Base-by-base conservation (phyloP, 495 filamentous ascomycete genomes). In the Amorphotheca resinae region DNA sequence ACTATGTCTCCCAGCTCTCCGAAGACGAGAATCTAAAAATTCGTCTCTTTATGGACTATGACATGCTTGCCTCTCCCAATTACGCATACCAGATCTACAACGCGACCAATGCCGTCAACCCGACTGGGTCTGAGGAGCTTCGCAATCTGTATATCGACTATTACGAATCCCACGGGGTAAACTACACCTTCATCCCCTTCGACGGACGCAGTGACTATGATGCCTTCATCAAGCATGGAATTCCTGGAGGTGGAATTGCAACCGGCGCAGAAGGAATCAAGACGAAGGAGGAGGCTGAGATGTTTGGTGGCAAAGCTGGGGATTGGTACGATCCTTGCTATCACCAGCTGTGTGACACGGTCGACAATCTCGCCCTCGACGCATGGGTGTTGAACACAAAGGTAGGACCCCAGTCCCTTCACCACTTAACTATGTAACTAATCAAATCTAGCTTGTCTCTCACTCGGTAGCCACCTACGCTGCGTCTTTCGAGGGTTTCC, bases 231-330 rank as follows among this genome's bases (percentile, higher is more conserved):
- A 57, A 60, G 12, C 57, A 67, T 30, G 66, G 64, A 1, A 74
- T 73, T 33, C 71, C 72, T 9, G 69, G 61, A 7, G 71, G 72
- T 25, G 73, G 72, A 32, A 72, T 76, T 52, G 72, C 77, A 1
- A 74, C 84, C 31, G 82, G 73, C 7, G 73, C 67, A 1, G 69
- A 80, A 44, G 69, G 74, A 38, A 63, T 76, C 32, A 73, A 74
- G 62, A 72, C 64, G 1, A 59, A 65, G 20, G 60, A 69, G 44
- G 68, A 74, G 42, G 64, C 57, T 30, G 44, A 38, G 17, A 59
- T 68, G 57, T 75, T 74, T 53, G 73, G 72, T 22, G 72, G 72
- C 4, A 60, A 58, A 46, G 64, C 62, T 9, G 72, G 72, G 1
- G 57, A 63, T 15, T 67, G 65, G 60, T 72, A 65, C 47, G 72